These are phyloP conservation scores for Blastobotrys malaysiensis DNA, from an alignment of 1,139 yeast species.

Conservation along the genomic window DNA sequence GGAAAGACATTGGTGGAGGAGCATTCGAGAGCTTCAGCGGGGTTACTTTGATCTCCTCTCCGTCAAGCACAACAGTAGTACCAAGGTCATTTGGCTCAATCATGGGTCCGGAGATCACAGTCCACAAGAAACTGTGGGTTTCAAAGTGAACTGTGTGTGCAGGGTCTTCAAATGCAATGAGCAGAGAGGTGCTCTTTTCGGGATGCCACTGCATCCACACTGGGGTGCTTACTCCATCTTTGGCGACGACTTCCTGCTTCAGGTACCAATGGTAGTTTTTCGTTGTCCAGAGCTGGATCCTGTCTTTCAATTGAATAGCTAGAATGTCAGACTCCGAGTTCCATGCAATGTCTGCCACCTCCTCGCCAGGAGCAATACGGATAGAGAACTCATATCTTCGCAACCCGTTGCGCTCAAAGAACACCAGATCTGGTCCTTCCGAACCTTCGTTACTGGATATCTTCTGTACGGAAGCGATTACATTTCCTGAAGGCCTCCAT, in stretches of 20 bases:
- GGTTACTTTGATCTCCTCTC: slow-evolving; percentile 63
- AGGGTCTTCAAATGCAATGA: slow-evolving; percentile 37
- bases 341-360: slow-evolving; percentile 63
- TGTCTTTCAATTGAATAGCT: slow-evolving; percentile 55
- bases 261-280: slow-evolving; percentile 95
- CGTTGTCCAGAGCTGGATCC: slow-evolving; percentile 81
- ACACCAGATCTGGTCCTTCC: slow-evolving; percentile 39
- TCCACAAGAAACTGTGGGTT: slow-evolving; percentile 64
- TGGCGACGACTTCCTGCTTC: slow-evolving; percentile 62
- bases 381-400: slow-evolving; percentile 83
- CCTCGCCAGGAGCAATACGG: slow-evolving; percentile 48
- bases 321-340: slow-evolving; percentile 75
- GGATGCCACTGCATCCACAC: slow-evolving; percentile 59
- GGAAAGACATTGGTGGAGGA: slow-evolving; percentile 88
- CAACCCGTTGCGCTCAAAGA: slow-evolving; percentile 90
- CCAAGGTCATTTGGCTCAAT: slow-evolving; percentile 68
- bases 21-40: slow-evolving; percentile 83
- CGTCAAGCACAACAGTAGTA: slow-evolving; percentile 76
- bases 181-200: slow-evolving; percentile 71
- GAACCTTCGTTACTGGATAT: slow-evolving; percentile 25
- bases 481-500: slow-evolving; percentile 90
- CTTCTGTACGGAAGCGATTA: slow-evolving; percentile 79
- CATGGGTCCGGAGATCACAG: slow-evolving; percentile 64
- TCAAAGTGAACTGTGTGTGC: slow-evolving; percentile 41
- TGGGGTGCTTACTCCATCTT: slow-evolving; percentile 16